Percentiles rank a stretch among this genome's conserved stretches.
Evolutionary conservation across 2,329 filamentous ascomycete genomes (phyloP).

Genomic region (Pseudogymnoascus sp.): DNA sequence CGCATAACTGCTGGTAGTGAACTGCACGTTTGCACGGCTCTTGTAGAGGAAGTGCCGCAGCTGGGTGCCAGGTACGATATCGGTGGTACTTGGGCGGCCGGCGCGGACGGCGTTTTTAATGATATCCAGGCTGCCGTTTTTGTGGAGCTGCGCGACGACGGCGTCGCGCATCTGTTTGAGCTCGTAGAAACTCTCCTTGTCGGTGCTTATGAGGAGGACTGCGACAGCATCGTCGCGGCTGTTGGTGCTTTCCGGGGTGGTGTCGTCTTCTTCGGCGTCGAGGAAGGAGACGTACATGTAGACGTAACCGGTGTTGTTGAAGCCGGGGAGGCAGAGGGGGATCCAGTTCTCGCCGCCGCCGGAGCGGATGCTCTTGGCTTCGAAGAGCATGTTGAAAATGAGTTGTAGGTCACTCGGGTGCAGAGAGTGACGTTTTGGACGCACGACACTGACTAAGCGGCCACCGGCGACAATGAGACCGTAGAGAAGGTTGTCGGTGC

Average conservation of each 20-base stretch:
- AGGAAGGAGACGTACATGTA: slow-evolving; percentile 99
- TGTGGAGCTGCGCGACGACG: slow-evolving; percentile 62
- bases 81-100: slow-evolving; percentile 65
- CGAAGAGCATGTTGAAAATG: slow-evolving; percentile 99
- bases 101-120: slow-evolving; percentile 65
- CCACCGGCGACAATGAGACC: slow-evolving; percentile 90
- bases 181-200: slow-evolving; percentile 90
- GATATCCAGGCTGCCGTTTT: slow-evolving; percentile 66
- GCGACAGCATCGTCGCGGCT: slow-evolving; percentile 76
- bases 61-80: slow-evolving; percentile 73
- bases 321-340: slow-evolving; percentile 87
- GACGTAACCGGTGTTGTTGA: slow-evolving; percentile 92
- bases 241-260: slow-evolving; percentile 48
- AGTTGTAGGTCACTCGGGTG: slow-evolving; percentile 93
- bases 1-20: slow-evolving; percentile 78
- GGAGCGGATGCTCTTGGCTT: slow-evolving; percentile 84
- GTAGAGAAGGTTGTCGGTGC: slow-evolving; percentile 75
- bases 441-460: slow-evolving; percentile 77
- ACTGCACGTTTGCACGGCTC: slow-evolving; percentile 89
- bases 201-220: slow-evolving; percentile 83
- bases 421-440: slow-evolving; percentile 88
- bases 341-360: slow-evolving; percentile 97
- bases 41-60: slow-evolving; percentile 95
- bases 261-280: slow-evolving; percentile 43
- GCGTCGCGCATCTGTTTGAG: slow-evolving; percentile 67